Conservation (phyloP, 1,284 basidiomycete genomes). For the Grifola frondosa region DNA sequence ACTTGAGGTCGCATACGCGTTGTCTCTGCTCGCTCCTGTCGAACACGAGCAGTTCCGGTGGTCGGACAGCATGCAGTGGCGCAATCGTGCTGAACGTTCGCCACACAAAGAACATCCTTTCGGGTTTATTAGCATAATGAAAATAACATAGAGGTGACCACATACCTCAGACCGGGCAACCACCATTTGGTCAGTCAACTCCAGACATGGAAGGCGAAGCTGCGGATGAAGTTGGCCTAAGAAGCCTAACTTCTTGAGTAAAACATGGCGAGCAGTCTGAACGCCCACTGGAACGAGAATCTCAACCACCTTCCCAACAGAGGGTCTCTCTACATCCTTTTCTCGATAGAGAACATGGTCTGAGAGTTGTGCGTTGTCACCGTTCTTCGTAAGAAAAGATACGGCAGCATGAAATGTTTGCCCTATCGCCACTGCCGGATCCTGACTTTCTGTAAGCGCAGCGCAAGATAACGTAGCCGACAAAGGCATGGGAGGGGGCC, state of each 20-base stretch:
- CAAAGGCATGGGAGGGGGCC: too few relatives aligned
- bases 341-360: neutral
- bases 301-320: neutral
- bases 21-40: neutral
- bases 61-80: neutral
- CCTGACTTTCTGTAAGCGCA: too few relatives aligned
- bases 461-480: too few relatives aligned
- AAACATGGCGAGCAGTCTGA: neutral
- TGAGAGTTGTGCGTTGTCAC: neutral
- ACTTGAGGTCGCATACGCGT: neutral
- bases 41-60: neutral
- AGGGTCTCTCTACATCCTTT: too few relatives aligned
- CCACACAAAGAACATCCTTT: neutral
- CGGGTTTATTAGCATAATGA: neutral
- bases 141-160: neutral
- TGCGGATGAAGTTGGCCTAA: neutral
- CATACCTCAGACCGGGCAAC: neutral
- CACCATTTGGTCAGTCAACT: neutral
- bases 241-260: neutral
- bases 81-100: slow-evolving; percentile 1
- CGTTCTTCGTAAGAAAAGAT: neutral
- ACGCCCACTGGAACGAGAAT: neutral
- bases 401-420: too few relatives aligned
- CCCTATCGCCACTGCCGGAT: too few relatives aligned
- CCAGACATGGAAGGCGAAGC: neutral